Evolutionary conservation across 2,329 filamentous ascomycete species (phyloP).

Genomic region (Fusarium subglutinans): DNA sequence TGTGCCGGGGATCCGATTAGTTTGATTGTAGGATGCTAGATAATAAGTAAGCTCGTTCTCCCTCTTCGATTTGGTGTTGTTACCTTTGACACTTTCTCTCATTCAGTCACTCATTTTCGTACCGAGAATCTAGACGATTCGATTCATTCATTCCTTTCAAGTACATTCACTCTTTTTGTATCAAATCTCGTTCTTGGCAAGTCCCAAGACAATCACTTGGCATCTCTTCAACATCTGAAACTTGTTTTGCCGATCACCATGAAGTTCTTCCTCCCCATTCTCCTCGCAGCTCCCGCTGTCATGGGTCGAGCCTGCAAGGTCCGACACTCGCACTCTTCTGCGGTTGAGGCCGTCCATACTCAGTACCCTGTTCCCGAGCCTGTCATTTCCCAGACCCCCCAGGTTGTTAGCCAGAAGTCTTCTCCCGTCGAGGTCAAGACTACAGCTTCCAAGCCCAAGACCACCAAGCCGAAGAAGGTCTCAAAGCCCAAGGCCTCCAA

Average conservation of each 20-base stretch:
- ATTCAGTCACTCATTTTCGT: conserved; percentile 30
- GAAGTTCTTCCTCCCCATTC: conserved; percentile 40
- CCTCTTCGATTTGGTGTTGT: not conserved
- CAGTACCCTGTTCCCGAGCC: conserved; percentile 3
- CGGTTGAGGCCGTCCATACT: conserved; percentile 1
- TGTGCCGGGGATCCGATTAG: conserved; percentile 11
- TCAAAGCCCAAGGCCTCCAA: not conserved
- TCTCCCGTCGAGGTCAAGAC: not conserved
- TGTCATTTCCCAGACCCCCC: not conserved
- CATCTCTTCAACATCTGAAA: conserved; percentile 4
- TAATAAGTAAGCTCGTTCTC: not conserved
- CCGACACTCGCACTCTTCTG: conserved; percentile 18
- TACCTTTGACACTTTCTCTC: conserved; percentile 4
- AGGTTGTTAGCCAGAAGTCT: not conserved
- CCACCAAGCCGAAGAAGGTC: not conserved
- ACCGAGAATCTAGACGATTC: conserved; percentile 10
- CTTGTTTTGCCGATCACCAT: conserved; percentile 27
- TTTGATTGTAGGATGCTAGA: not conserved
- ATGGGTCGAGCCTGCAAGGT: conserved; percentile 40
- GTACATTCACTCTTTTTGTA: conserved; percentile 7
- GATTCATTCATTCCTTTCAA: conserved; percentile 13
- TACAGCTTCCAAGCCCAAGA: not conserved
- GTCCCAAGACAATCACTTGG: conserved; percentile 10
- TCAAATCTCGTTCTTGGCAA: conserved; percentile 23
- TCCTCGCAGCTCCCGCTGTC: conserved; percentile 39